Conservation (phyloP, 257 asterid genomes). For the Agastache rugosa region DNA sequence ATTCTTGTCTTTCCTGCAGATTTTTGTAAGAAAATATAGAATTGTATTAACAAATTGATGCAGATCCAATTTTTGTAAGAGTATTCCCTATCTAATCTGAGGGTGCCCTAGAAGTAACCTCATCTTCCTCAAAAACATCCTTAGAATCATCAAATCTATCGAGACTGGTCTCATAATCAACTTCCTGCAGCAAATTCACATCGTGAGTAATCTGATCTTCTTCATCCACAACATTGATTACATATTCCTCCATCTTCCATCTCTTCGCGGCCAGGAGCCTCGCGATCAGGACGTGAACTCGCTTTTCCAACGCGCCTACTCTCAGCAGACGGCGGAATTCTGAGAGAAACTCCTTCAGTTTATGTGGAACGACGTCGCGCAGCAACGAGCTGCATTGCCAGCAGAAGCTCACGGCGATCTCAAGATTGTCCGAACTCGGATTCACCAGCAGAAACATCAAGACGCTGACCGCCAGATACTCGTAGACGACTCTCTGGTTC, state of each 20-base stretch:
- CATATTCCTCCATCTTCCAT: slow-evolving; percentile 31
- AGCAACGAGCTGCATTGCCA: slow-evolving; percentile 38
- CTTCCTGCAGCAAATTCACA: slow-evolving; percentile 44
- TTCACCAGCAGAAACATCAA: slow-evolving; percentile 39
- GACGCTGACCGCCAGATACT: slow-evolving; percentile 25
- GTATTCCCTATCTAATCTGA: neutral
- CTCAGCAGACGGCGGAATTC: slow-evolving; percentile 43
- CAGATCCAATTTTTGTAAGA: neutral
- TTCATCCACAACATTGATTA: slow-evolving; percentile 37
- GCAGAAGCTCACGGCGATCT: slow-evolving; percentile 50
- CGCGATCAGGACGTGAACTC: slow-evolving; percentile 30
- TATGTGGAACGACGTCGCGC: slow-evolving; percentile 31
- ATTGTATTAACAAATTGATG: neutral
- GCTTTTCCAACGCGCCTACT: slow-evolving; percentile 24
- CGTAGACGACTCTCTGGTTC: slow-evolving; percentile 44
- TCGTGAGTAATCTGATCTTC: slow-evolving; percentile 59
- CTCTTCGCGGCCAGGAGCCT: slow-evolving; percentile 38
- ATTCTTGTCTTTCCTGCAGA: too few relatives aligned
- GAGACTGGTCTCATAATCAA: slow-evolving; percentile 47
- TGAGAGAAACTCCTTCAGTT: slow-evolving; percentile 35
- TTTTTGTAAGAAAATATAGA: neutral
- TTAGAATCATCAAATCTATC: slow-evolving; percentile 36
- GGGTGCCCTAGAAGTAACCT: slow-evolving; percentile 10
- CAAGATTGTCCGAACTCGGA: slow-evolving; percentile 38
- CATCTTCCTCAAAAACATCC: slow-evolving; percentile 4